Evolutionary conservation across 805 yeast species (phyloP), one percentile per base, ranked within the genome.

Genomic region (Kuraishia hungarica): DNA sequence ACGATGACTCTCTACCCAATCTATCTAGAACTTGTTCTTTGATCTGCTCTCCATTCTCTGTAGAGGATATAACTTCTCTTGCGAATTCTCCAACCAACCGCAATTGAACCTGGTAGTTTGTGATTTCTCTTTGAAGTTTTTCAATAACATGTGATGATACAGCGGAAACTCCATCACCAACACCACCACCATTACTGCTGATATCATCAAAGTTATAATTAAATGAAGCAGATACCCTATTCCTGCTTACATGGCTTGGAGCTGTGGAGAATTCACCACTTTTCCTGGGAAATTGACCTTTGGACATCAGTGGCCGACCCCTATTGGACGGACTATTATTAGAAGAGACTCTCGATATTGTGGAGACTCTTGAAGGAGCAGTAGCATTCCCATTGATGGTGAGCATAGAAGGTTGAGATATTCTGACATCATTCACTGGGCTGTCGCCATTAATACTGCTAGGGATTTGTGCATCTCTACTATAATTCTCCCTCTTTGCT

Each of bases 91-190:
- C 61, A 43, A 68, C 68, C 43, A 71, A 53, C 50, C 64, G 61
- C 24, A 71, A 52, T 54, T 71, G 73, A 24, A 71, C 63, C 56
- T 65, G 68, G 55, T 68, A 69, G 55, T 70, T 67, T 1, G 67
- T 69, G 19, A 70, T 58, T 43, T 70, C 67, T 53, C 64, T 65
- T 39, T 67, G 64, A 23, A 71, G 53, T 5, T 55, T 57, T 29
- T 62, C 67, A 7, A 67, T 56, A 24, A 69, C 71, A 17, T 58
- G 39, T 11, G 54, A 11, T n/a, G 19, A 35, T 13, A 50, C 21
- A 15, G 39, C 26, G 21, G 52, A 50, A 19, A 20, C 24, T 22
- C 24, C 49, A 21, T 22, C 49, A 17, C 23, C 49, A 5, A 22
- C 24, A 4, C 48, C 48, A 7, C 19, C 19, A n/a, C n/a, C n/a